These are phyloP conservation scores for Alternaria arborescens DNA, from an alignment of 2,329 filamentous ascomycete species.

Conservation along the genomic window DNA sequence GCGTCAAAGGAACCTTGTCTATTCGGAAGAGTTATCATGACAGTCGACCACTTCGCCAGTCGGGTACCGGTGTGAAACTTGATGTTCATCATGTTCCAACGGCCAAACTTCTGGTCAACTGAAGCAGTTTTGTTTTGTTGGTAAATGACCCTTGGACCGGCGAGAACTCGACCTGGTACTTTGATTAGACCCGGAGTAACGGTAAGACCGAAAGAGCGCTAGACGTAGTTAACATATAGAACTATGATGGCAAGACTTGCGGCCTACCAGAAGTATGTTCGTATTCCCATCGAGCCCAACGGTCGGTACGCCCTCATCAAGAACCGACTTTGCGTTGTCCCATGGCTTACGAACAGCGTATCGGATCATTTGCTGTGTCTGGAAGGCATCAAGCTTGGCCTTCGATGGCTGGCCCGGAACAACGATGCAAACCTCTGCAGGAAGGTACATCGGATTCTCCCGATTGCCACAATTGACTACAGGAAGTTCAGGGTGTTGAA, in stretches of 20 bases:
- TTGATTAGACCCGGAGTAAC: slow-evolving; percentile 70
- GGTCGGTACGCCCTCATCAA: too few species aligned
- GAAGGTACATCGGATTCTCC: slow-evolving; percentile 37
- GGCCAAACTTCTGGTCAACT: slow-evolving; percentile 55
- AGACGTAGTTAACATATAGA: background rate
- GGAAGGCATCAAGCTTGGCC: slow-evolving; percentile 28
- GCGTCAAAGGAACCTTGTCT: slow-evolving; percentile 15
- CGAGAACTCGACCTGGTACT: slow-evolving; percentile 73
- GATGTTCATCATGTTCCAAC: slow-evolving; percentile 60
- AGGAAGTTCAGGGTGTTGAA: slow-evolving; percentile 24
- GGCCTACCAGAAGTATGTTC: slow-evolving; percentile 26
- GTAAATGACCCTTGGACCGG: slow-evolving; percentile 69
- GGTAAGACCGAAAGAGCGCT: slow-evolving; percentile 66
- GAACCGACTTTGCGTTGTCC: slow-evolving; percentile 26
- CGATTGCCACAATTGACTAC: slow-evolving; percentile 36
- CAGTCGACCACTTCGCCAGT: slow-evolving; percentile 23
- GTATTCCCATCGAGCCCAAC: slow-evolving; percentile 16
- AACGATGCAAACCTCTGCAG: slow-evolving; percentile 36
- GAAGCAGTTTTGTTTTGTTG: slow-evolving; percentile 33
- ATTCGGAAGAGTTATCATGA: slow-evolving; percentile 19
- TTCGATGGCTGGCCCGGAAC: slow-evolving; percentile 33
- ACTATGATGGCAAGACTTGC: background rate
- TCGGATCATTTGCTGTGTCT: slow-evolving; percentile 40
- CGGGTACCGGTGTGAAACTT: slow-evolving; percentile 23
- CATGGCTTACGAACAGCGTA: slow-evolving; percentile 37